A percentile compares a stretch with the other conserved stretches of the same genome.
phyloP scores from a whole-genome alignment of 768 basidiomycete species.

The Tremella fuciformis region DNA sequence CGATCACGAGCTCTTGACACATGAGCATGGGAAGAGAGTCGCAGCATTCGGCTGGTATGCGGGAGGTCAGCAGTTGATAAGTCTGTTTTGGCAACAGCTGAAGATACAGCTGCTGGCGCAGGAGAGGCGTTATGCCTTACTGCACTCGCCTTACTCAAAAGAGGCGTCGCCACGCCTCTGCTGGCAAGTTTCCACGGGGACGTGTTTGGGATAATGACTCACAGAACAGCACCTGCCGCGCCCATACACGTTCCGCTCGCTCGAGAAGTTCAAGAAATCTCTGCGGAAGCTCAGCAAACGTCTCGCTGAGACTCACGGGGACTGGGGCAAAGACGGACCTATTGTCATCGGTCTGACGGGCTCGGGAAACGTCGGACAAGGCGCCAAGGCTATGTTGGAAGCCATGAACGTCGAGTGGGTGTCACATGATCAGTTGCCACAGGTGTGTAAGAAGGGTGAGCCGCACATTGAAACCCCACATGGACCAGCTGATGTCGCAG shows the following conservation, averaged over 20 bases:
- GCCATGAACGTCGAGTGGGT: constrained; percentile 69
- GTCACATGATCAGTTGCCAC: constrained; percentile 59
- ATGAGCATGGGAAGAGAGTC: constrained; percentile 55
- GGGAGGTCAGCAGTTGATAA: constrained; percentile 67
- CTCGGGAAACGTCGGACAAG: constrained; percentile 76
- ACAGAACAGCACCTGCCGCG: constrained; percentile 66
- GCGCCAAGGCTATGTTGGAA: constrained; percentile 67
- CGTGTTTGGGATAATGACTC: not conserved
- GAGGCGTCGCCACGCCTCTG: constrained; percentile 78
- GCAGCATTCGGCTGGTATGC: constrained; percentile 93
- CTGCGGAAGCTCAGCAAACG: constrained; percentile 61
- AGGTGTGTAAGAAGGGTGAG: constrained; percentile 54
- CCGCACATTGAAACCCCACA: too few relatives aligned
- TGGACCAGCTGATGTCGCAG: not conserved
- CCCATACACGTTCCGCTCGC: constrained; percentile 68
- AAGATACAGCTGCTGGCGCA: constrained; percentile 67
- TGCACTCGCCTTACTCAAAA: constrained; percentile 72
- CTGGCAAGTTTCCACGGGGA: constrained; percentile 58
- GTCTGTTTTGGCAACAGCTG: constrained; percentile 3
- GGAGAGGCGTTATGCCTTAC: constrained; percentile 76
- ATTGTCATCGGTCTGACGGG: constrained; percentile 79
- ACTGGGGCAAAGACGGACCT: constrained; percentile 68
- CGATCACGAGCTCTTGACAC: constrained; percentile 80
- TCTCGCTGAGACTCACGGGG: constrained; percentile 54
- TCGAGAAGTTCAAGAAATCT: constrained; percentile 59